Percentiles rank a stretch among this genome's conserved stretches.
Evolutionary conservation across 768 basidiomycete species (phyloP).

Genomic region (Tricholoma matsutake): DNA sequence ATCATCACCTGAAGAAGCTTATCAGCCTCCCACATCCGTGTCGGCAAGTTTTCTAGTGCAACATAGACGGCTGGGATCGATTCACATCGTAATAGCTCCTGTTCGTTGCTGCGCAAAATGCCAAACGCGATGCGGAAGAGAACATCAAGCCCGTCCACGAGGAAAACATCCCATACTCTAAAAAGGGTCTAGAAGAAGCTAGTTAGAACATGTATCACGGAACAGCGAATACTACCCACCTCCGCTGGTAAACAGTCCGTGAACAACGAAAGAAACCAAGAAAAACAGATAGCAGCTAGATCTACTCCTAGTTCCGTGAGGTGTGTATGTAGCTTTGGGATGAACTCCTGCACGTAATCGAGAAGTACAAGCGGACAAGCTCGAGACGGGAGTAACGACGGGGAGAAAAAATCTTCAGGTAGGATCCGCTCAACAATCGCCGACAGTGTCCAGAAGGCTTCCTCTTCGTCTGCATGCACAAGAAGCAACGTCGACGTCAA

Average conservation of each 20-base stretch:
- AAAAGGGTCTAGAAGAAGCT: conserved; percentile 69
- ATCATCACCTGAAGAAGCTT: conserved; percentile 75
- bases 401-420: conserved; percentile 92
- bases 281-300: conserved; percentile 93
- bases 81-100: conserved; percentile 78
- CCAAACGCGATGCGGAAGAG: conserved; percentile 88
- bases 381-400: conserved; percentile 86
- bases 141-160: conserved; percentile 89
- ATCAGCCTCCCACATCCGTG: conserved; percentile 91
- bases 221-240: conserved; percentile 40
- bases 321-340: conserved; percentile 75
- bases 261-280: conserved; percentile 96
- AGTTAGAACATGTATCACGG: conserved; percentile 2
- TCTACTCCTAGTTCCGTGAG: conserved; percentile 82
- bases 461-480: conserved; percentile 92
- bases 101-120: conserved; percentile 80
- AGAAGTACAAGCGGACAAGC: conserved; percentile 90
- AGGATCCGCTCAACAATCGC: conserved; percentile 88
- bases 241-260: conserved; percentile 96
- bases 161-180: conserved; percentile 93
- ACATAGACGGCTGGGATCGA: conserved; percentile 89
- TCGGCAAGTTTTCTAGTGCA: conserved; percentile 84
- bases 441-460: conserved; percentile 92
- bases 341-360: conserved; percentile 78
- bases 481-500: conserved; percentile 92